Evolutionary conservation across 1,284 basidiomycete genomes (phyloP).

Genomic region (Salmacisia buchloeana): DNA sequence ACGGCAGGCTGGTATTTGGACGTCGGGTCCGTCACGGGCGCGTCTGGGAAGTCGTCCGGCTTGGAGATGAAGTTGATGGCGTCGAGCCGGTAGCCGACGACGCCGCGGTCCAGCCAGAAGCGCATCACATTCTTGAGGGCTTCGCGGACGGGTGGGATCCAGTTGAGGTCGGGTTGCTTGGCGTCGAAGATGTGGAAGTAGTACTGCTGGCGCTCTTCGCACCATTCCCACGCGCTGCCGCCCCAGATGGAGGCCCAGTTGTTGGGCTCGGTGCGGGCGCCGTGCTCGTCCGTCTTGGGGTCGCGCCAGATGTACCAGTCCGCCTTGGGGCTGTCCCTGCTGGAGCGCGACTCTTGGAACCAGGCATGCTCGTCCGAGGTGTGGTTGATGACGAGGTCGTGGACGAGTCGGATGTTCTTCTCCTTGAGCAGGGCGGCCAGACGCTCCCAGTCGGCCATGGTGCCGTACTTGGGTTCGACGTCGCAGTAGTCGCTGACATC

Average conservation of each 20-base stretch:
- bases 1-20: constrained; percentile 61
- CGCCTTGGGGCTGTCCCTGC: constrained; percentile 61
- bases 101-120: constrained; percentile 70
- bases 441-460: constrained; percentile 66
- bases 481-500: constrained; percentile 61
- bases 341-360: constrained; percentile 65
- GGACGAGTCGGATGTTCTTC: constrained; percentile 68
- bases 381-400: constrained; percentile 77
- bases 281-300: constrained; percentile 58
- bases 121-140: constrained; percentile 60
- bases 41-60: constrained; percentile 46
- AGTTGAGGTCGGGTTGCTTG: constrained; percentile 73
- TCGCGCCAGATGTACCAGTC: constrained; percentile 73
- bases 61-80: constrained; percentile 46
- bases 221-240: constrained; percentile 69
- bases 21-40: constrained; percentile 53
- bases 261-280: constrained; percentile 56
- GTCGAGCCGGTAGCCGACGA: constrained; percentile 62
- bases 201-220: constrained; percentile 65
- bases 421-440: constrained; percentile 61
- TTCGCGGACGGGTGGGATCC: constrained; percentile 61
- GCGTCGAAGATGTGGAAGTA: constrained; percentile 68
- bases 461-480: constrained; percentile 69
- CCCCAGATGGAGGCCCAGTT: constrained; percentile 70
- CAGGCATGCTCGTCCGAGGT: constrained; percentile 63